Evolutionary conservation across 352 stramenopile species (phyloP), one percentile per base, ranked within the genome.

Genomic region (Pythium scleroteichum): DNA sequence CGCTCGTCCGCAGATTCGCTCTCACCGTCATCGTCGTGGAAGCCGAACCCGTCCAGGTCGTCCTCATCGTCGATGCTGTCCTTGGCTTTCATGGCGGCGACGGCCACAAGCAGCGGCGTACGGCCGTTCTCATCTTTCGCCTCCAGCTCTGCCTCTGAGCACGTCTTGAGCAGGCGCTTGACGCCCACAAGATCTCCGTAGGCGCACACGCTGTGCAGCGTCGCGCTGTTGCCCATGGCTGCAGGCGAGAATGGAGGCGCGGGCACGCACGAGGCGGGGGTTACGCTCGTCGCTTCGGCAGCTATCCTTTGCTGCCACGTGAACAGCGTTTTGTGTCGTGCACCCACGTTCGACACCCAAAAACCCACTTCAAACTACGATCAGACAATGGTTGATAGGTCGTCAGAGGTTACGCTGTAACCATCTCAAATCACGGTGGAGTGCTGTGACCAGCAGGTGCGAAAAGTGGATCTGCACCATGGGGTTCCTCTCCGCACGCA

Each of bases 201-300:
- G 53, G 82, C 77, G 62, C 84, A 94, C n/a, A 78, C 76, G 69
- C 82, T 91, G 64, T 91, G 83, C 53, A 95, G 71, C 62, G 86
- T 92, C 65, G 87, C 67, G 27, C 64, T 88, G 68, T 94, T 94
- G 64, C 86, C 86, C 86, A 95, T 95, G 39, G 22, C 47, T 32
- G n/a, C 17, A 14, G 7, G 17, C 16, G 29, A 55, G 29, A 45
- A 16, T 24, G 16, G 22, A 39, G 45, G 9, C 39, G 26, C 3
- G 26, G 27, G 29, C 29, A 35, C 5, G 29, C 29, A 10, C 7
- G 49, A 12, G 26, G n/a, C 22, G 55, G 53, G 45, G 44, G 53
- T 63, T 63, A 63, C 56, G 51, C 51, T 24, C 23, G 26, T 9
- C 40, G n/a, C 35, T 22, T 33, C 20, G 4, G 19, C n/a, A 42